Base-by-base conservation (phyloP, 495 filamentous ascomycete genomes). In the Talaromyces ruber region DNA sequence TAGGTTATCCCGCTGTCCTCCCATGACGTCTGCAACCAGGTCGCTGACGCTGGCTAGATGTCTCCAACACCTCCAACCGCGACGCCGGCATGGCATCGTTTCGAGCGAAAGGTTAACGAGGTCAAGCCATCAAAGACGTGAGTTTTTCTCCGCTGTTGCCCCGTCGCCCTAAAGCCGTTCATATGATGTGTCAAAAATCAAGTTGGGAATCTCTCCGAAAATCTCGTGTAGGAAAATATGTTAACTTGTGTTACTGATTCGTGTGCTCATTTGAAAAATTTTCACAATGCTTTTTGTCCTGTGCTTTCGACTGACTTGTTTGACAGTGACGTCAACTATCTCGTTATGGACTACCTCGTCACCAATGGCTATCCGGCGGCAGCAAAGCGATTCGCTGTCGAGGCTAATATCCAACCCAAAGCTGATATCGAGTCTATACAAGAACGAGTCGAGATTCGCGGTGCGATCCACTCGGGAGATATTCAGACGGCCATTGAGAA, bases 181-280 rank as follows among this genome's bases (percentile, higher is more conserved):
- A 70, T 61, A 93, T 94, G 92, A 97, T 97, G 94, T 67, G 83
- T 82, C 71, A 73, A 78, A 79, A 81, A 79, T 86, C 86, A 93
- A 93, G 93, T 93, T 98, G 94, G 94, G 95, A 99, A 99, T 99
- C 94, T 99, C 94, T 99, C 94, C 85, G 89, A 98, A 89, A 74
- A 66, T 39, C 72, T 63, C 71, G 77, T 98, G 94, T 86, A 86
- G 94, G 34, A 98, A 89, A 93, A 87, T 70, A 80, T 79, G 78
- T 83, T 84, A 81, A 87, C 86, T 89, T 90, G 85, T 84, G 58
- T 72, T 76, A 84, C 85, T 91, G 84, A 88, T 77, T 64, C 64
- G 63, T 53, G 60, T 59, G 43, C 58, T 47, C 58, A 25, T 26
- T n/a, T 14, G 22, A 54, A 26, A 16, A 28, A 63, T 64, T 59